Conservation (phyloP, 129 eudicot genomes). For the Kitagawia praeruptora region DNA sequence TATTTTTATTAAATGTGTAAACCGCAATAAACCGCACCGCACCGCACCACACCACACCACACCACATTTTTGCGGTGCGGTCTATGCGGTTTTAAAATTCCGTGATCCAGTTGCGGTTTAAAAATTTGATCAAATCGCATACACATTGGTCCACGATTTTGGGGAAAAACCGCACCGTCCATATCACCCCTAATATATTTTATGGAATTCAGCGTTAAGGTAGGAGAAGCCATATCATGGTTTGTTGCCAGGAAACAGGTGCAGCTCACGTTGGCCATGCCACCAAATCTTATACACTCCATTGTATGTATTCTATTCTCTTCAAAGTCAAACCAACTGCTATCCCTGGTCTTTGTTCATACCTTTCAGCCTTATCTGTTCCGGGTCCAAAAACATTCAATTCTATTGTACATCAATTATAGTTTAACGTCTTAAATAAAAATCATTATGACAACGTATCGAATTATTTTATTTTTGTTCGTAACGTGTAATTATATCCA, state of each 20-base stretch:
- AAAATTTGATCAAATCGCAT: too few relatives aligned
- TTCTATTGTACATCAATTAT: not conserved
- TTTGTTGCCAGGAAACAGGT: conserved; percentile 25
- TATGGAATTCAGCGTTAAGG: not conserved
- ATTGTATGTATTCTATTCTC: not conserved
- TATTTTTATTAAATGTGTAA: too few relatives aligned
- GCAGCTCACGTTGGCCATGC: conserved; percentile 21
- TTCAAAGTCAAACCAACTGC: not conserved
- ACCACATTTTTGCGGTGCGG: too few relatives aligned
- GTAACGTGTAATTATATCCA: not conserved
- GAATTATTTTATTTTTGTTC: not conserved
- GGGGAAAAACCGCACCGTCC: too few relatives aligned
- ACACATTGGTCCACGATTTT: too few relatives aligned
- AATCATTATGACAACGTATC: not conserved
- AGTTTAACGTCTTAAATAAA: not conserved
- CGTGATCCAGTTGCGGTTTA: too few relatives aligned
- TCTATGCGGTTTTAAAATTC: too few relatives aligned
- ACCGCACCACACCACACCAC: too few relatives aligned
- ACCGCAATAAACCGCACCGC: too few relatives aligned
- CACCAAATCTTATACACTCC: not conserved
- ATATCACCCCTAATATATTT: not conserved
- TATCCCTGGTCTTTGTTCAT: not conserved
- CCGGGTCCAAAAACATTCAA: not conserved
- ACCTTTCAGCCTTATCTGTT: not conserved
- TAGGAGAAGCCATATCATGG: conserved; percentile 1